Conservation (phyloP, 2,329 filamentous ascomycete genomes). For the Paecilomyces sp. region DNA sequence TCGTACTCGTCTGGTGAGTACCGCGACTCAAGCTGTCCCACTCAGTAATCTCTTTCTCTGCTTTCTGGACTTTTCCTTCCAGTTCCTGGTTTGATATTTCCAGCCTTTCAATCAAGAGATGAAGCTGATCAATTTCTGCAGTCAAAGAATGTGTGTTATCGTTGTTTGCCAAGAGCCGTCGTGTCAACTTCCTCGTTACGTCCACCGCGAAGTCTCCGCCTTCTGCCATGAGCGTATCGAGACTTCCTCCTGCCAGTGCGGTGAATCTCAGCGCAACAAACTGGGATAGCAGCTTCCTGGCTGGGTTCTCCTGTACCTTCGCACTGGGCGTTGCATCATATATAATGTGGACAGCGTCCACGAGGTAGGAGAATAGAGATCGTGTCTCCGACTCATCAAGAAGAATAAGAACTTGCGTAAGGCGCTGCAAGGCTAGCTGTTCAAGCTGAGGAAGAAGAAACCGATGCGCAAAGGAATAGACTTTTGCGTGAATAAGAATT, state of each 20-base stretch:
- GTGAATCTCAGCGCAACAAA: constrained; percentile 1
- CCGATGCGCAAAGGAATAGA: neutral
- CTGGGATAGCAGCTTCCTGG: neutral
- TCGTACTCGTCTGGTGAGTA: neutral
- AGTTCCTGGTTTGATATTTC: neutral
- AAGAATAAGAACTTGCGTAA: neutral
- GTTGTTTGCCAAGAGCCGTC: neutral
- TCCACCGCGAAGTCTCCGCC: constrained; percentile 1
- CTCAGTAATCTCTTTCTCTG: neutral
- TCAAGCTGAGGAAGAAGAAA: neutral
- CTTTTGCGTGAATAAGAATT: constrained; percentile 1
- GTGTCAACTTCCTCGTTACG: neutral
- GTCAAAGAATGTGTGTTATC: neutral
- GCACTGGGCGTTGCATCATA: neutral
- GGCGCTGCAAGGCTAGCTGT: constrained; percentile 1
- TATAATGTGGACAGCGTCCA: neutral
- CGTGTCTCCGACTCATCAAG: neutral
- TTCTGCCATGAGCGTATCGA: neutral
- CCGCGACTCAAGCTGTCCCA: neutral
- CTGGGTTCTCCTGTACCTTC: neutral
- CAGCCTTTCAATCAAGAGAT: neutral
- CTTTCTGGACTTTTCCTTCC: neutral
- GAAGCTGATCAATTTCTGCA: neutral
- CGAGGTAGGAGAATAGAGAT: neutral
- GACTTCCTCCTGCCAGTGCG: neutral